Conservation (phyloP, 768 basidiomycete genomes). For the Heimioporus sp. region DNA sequence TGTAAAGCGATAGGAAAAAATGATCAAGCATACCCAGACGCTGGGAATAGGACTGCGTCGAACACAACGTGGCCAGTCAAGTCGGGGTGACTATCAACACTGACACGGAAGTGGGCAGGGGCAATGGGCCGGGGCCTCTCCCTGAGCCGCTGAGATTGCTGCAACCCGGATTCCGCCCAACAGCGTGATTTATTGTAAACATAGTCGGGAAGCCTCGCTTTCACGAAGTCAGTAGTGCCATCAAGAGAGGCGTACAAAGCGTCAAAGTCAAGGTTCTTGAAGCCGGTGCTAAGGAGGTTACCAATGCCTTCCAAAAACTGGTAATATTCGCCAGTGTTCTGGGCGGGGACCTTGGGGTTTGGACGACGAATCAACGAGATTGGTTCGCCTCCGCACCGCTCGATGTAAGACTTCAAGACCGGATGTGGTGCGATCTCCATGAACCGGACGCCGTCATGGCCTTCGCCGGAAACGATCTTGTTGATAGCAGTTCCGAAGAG, state of each 20-base stretch:
- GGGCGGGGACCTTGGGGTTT: conserved; percentile 27
- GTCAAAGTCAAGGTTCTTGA: conserved; percentile 29
- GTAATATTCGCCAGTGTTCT: conserved; percentile 34
- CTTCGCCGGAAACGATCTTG: conserved; percentile 29
- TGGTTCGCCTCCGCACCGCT: conserved; percentile 33
- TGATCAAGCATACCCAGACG: conserved; percentile 38
- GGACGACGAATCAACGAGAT: conserved; percentile 32
- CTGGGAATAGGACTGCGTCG: conserved; percentile 46
- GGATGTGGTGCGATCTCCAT: conserved; percentile 35
- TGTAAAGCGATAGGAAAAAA: not conserved
- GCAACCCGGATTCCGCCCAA: conserved; percentile 26
- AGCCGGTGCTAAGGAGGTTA: conserved; percentile 28
- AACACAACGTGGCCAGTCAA: conserved; percentile 45
- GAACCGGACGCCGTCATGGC: conserved; percentile 26
- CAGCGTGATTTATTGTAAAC: conserved; percentile 27
- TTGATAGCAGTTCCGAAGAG: conserved; percentile 34
- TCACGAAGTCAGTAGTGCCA: conserved; percentile 19
- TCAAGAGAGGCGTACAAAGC: conserved; percentile 23
- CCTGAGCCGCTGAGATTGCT: conserved; percentile 25
- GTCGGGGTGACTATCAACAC: conserved; percentile 30
- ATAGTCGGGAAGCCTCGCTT: conserved; percentile 29
- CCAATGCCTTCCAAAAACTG: conserved; percentile 33
- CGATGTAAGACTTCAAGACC: conserved; percentile 33
- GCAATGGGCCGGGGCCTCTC: conserved; percentile 36
- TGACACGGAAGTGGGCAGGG: conserved; percentile 35